A percentile compares a stretch with the other conserved stretches of the same genome.
Conservation (phyloP, 2,329 filamentous ascomycete species). For the Colletotrichum tanaceti region DNA sequence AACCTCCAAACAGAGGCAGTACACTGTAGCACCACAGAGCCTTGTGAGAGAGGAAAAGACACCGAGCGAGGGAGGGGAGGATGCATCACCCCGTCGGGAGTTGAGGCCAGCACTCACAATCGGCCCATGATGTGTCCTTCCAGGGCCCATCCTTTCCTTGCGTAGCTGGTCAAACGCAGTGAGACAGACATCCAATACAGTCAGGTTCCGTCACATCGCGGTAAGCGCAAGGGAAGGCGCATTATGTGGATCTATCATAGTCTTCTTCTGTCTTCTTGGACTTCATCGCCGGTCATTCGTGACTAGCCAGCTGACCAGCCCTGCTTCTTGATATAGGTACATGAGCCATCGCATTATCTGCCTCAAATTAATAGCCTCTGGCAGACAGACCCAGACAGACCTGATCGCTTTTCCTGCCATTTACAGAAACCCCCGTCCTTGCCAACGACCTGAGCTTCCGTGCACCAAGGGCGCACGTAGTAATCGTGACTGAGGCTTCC, state of each 20-base stretch:
- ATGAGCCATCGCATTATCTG: conserved; percentile 36
- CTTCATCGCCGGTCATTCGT: conserved; percentile 34
- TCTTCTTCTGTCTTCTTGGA: conserved; percentile 24
- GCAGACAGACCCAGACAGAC: conserved; percentile 32
- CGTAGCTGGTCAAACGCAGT: neutral
- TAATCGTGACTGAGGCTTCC: conserved; percentile 14
- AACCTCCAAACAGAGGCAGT: neutral
- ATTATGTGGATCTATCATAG: conserved; percentile 25
- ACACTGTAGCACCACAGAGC: neutral
- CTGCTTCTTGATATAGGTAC: conserved; percentile 36
- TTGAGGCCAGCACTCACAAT: neutral
- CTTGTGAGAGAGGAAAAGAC: neutral
- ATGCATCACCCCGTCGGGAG: neutral
- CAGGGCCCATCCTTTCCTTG: neutral
- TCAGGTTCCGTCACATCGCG: neutral
- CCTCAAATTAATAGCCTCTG: conserved; percentile 35
- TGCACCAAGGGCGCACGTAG: conserved; percentile 6
- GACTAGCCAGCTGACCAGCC: conserved; percentile 39
- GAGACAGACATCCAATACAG: neutral
- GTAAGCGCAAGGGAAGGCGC: conserved; percentile 4
- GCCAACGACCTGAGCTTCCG: conserved; percentile 5
- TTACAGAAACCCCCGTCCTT: neutral
- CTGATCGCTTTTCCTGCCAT: conserved; percentile 27
- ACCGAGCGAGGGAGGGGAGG: neutral
- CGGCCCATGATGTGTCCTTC: neutral